A percentile compares a stretch with the other conserved stretches of the same genome.
These are phyloP conservation scores for Populus simonii DNA, from an alignment of 345 rosid genomes.

Conservation along the genomic window DNA sequence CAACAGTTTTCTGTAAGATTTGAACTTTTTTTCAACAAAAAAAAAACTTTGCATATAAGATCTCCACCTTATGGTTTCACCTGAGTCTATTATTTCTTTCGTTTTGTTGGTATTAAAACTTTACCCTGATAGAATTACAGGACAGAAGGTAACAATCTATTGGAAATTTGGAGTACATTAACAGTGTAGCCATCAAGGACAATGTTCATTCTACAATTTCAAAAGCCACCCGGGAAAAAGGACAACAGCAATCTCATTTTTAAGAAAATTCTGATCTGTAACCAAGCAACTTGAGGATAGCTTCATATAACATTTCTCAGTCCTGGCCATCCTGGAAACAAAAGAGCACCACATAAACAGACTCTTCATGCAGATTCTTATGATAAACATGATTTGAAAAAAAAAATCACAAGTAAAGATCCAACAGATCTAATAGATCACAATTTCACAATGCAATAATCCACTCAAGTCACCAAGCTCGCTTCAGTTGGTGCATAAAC, in stretches of 20 bases:
- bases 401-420: neutral
- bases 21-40: neutral
- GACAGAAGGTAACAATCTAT: neutral
- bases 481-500: neutral
- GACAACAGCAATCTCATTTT: slow-evolving; percentile 26
- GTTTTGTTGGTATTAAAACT: neutral
- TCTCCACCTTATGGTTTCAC: neutral
- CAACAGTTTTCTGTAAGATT: neutral
- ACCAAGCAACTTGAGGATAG: neutral
- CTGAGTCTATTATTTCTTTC: slow-evolving; percentile 14
- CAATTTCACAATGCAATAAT: neutral
- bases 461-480: neutral
- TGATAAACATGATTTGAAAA: neutral
- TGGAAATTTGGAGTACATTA: slow-evolving; percentile 11
- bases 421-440: neutral
- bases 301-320: slow-evolving; percentile 19
- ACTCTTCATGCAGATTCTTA: neutral
- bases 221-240: slow-evolving; percentile 15
- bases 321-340: slow-evolving; percentile 35
- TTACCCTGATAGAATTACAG: neutral
- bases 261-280: slow-evolving; percentile 14
- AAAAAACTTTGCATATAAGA: neutral
- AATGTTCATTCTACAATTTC: slow-evolving; percentile 14
- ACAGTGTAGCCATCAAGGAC: slow-evolving; percentile 9
- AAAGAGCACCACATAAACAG: neutral